Evolutionary conservation across 2,329 filamentous ascomycete genomes (phyloP).

Genomic region (Fusarium nematophilum): DNA sequence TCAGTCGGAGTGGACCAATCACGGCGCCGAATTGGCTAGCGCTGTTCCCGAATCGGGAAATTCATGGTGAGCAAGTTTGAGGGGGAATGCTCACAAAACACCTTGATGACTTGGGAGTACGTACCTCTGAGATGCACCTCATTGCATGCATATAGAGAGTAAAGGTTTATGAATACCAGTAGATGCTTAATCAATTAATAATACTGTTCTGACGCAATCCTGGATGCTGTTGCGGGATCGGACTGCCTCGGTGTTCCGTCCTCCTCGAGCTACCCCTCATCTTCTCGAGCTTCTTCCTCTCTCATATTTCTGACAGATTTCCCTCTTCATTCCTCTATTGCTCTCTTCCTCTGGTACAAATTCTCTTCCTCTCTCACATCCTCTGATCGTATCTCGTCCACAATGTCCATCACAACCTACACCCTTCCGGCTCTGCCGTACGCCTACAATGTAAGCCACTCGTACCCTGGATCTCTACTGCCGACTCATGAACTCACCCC

Average conservation of each 20-base stretch:
- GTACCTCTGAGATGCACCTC: conserved; percentile 18
- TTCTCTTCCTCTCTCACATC: not conserved
- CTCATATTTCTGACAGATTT: not conserved
- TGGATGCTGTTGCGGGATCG: not conserved
- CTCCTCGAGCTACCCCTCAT: conserved; percentile 32
- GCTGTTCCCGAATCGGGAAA: conserved; percentile 44
- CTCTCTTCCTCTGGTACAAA: not conserved
- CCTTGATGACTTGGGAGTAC: conserved; percentile 34
- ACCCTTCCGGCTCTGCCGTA: conserved; percentile 75
- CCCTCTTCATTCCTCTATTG: not conserved
- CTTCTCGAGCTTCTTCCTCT: conserved; percentile 7
- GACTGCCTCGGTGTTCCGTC: not conserved
- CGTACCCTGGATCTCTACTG: no score
- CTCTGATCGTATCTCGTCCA: conserved; percentile 12
- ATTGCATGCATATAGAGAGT: not conserved
- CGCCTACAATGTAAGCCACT: conserved; percentile 71
- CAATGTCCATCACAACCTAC: conserved; percentile 61
- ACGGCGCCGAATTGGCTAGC: conserved; percentile 28
- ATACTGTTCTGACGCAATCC: conserved; percentile 35
- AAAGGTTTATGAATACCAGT: not conserved
- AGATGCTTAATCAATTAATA: conserved; percentile 9
- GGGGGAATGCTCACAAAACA: conserved; percentile 29
- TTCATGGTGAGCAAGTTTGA: conserved; percentile 44
- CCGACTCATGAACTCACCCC: no score
- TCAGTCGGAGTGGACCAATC: conserved; percentile 45